Evolutionary conservation across 257 asterid species (phyloP), one percentile per base, ranked within the genome.

Genomic region (Verbascum thapsus): DNA sequence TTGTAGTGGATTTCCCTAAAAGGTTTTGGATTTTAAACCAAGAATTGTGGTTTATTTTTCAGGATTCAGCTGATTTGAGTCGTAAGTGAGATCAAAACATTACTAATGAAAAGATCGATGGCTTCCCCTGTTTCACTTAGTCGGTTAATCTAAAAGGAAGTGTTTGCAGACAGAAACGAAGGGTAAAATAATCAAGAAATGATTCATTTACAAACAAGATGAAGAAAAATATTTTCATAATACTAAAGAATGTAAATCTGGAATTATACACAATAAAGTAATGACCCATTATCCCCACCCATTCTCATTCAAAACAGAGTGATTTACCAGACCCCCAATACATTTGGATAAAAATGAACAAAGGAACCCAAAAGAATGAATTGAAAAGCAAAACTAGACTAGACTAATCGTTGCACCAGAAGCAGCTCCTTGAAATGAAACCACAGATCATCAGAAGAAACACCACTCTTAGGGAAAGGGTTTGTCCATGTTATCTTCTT

Each of bases 191-290:
- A 26, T 26, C 32, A 26, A 26, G 32, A 2, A 26, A 26, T 26
- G 32, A 26, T 26, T 26, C 5, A 26, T 2, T 5, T 5, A 26
- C 5, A 5, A 26, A 26, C 2, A 26, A 26, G 32, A 26, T 26
- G 32, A 26, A 2, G 32, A 26, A 43, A 61, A 49, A 41, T 18
- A 60, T 35, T 43, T 34, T 26, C 3, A 26, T 26, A 13, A 45
- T 52, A 53, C 53, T 64, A 40, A 61, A 66, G 70, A 47, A 58
- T 69, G 37, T 72, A 61, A 53, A 45, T 45, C 19, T 54, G 64
- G 42, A 39, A 70, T 49, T 70, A 70, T 60, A 42, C 63, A 61
- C 68, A 61, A 69, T 50, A 53, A 70, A 72, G 68, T 73, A 70
- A 76, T 61, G 48, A 58, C 67, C 63, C 62, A 12, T 15, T 41